phyloP scores from a whole-genome alignment of 805 yeast species.

The Sugiyamaella lignohabitans region DNA sequence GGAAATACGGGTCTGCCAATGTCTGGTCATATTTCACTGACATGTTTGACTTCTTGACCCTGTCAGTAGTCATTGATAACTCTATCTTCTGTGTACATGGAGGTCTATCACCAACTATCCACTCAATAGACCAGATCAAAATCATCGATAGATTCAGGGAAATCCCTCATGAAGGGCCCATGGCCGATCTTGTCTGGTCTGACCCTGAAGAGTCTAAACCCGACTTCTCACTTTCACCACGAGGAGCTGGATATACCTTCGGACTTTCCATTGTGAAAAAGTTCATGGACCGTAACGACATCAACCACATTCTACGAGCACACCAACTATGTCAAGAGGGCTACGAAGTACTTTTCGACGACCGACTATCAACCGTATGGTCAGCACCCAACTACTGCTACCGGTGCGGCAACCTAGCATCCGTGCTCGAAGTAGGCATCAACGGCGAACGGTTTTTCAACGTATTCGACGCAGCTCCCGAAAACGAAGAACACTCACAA shows the following conservation, averaged over 20 bases:
- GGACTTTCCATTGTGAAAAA: slow-evolving; percentile 87
- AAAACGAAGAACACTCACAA: slow-evolving; percentile 55
- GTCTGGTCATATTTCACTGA: slow-evolving; percentile 92
- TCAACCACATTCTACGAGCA: slow-evolving; percentile 82
- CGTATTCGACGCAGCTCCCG: slow-evolving; percentile 96
- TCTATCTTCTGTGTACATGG: slow-evolving; percentile 94
- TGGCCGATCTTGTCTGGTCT: slow-evolving; percentile 98
- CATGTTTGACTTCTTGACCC: slow-evolving; percentile 81
- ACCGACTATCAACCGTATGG: slow-evolving; percentile 94
- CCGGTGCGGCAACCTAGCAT: slow-evolving; percentile 93
- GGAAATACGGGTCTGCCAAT: slow-evolving; percentile 73
- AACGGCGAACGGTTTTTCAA: slow-evolving; percentile 70
- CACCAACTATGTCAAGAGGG: slow-evolving; percentile 98
- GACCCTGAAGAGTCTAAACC: slow-evolving; percentile 83
- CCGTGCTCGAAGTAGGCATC: slow-evolving; percentile 81
- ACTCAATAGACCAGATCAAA: slow-evolving; percentile 84
- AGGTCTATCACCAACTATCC: slow-evolving; percentile 91
- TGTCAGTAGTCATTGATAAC: slow-evolving; percentile 86
- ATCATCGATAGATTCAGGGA: slow-evolving; percentile 88
- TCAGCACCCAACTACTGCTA: slow-evolving; percentile 97
- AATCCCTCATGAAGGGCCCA: slow-evolving; percentile 98
- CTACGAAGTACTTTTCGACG: slow-evolving; percentile 83
- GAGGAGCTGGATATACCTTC: slow-evolving; percentile 98
- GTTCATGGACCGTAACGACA: slow-evolving; percentile 68
- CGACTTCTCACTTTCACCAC: slow-evolving; percentile 81